Base-by-base conservation (phyloP, 2,329 filamentous ascomycete species). In the Gyromitra esculenta region DNA sequence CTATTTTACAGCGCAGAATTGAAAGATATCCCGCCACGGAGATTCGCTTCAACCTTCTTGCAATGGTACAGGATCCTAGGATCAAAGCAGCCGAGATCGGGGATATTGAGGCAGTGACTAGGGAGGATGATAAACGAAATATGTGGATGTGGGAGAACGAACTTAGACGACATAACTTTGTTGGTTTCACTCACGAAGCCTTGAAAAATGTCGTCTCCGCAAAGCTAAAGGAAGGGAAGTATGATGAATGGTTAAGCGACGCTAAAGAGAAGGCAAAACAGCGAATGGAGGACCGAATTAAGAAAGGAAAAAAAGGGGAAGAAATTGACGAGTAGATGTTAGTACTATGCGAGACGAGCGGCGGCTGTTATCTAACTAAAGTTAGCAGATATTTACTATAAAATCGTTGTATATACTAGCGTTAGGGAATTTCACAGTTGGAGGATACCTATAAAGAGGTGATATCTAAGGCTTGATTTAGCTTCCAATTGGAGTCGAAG, bases 111-210 rank as follows among this genome's bases (percentile, higher is more conserved):
- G 86, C 90, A 83, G 84, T 98, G 80, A 89, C 89, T 79, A 87
- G 91, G 69, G 94, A 98, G 87, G 89, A 95, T 85, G 87, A 88
- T 82, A 97, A 97, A 88, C 88, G 96, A 67, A 87, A 87, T 74
- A 92, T 91, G 79, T 99, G 96, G 96, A 88, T 90, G 82, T 97
- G 96, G 87, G 96, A 99, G 87, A 99, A 99, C 84, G 92, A 94
- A 9, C 86, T 99, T 81, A 86, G 96, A 77, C 87, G 92, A 81
- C 95, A 97, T 84, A 99, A 99, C 84, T 99, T 99, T 85, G 92
- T 99, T 0, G 95, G 94, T 0, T 97, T 99, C 81, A 92, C 95
- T 1, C 94, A 93, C 11, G 94, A 97, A 85, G 87, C 97, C 77
- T 85, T 97, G 81, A 96, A 96, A 86, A 92, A 90, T 0, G 95